Conservation (phyloP, 768 basidiomycete species). For the Zangia roseola region DNA sequence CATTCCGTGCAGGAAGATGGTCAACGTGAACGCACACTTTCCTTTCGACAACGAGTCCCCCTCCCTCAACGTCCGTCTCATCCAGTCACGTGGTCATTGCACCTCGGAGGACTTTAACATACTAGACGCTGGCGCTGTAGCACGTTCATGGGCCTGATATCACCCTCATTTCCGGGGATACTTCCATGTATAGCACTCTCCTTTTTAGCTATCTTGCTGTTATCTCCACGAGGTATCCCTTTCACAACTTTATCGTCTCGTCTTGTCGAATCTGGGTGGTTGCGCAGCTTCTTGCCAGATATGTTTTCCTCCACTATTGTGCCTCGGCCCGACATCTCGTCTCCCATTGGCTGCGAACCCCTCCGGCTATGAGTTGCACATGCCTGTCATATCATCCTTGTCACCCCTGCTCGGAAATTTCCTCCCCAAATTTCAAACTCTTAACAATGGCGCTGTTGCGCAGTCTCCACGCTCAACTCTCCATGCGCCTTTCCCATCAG, state of each 20-base stretch:
- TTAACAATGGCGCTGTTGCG: neutral
- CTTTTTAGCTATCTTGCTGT: constrained; percentile 25
- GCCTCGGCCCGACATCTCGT: constrained; percentile 11
- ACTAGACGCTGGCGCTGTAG: constrained; percentile 33
- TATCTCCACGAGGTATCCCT: constrained; percentile 35
- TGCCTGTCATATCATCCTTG: constrained; percentile 11
- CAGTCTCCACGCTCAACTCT: constrained; percentile 18
- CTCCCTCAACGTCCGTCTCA: constrained; percentile 27
- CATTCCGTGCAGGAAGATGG: constrained; percentile 56
- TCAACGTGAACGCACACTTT: constrained; percentile 58
- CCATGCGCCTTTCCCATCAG: constrained; percentile 7
- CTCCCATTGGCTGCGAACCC: constrained; percentile 12
- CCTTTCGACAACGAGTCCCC: constrained; percentile 61
- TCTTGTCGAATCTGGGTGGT: constrained; percentile 30
- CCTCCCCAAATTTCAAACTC: constrained; percentile 25
- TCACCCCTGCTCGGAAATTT: constrained; percentile 14
- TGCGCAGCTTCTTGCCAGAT: constrained; percentile 25
- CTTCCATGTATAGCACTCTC: constrained; percentile 20
- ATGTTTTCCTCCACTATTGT: constrained; percentile 27
- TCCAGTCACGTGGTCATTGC: too few relatives aligned
- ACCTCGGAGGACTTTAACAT: constrained; percentile 29
- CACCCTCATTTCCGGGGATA: constrained; percentile 33
- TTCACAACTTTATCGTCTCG: constrained; percentile 20
- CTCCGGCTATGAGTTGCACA: constrained; percentile 13
- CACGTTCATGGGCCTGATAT: constrained; percentile 34